Base-by-base conservation (phyloP, 2,329 filamentous ascomycete genomes). In the Herpotrichia juniperi region DNA sequence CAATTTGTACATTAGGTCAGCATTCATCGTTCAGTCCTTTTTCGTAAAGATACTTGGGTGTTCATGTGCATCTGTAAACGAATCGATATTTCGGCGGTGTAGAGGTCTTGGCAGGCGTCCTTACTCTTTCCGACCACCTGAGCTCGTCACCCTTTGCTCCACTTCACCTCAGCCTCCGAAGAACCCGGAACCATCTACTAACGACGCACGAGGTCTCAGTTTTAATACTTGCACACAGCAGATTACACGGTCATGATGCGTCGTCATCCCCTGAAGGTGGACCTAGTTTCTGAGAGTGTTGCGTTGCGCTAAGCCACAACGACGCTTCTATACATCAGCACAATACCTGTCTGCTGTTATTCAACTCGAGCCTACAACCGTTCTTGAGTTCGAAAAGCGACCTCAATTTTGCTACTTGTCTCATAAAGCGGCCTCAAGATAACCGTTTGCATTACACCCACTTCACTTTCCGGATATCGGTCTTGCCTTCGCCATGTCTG, bases 401-500 rank as follows among this genome's bases (percentile, higher is more conserved):
- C 22, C 25, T 21, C 25, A 14, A 14, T 7, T 6, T 14, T 40
- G 19, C 37, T 8, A 11, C 7, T 25, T 12, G 34, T 39, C 21
- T 40, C 37, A 11, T 19, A 4, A 40, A 21, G n/a, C 37, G 16
- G 14, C 21, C 16, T 40, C 37, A 24, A 21, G 21, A 14, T 24
- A 24, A n/a, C 30, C 30, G 17, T 52, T 51, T 46, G 46, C 34
- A 30, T 37, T 30, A 19, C 37, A 46, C 43, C 31, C 50, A 42
- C 42, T 17, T 7, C 39, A 44, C 21, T 42, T 43, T 17, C 26
- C 39, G 12, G 17, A n/a, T 22, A 42, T 26, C 42, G 43, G 42
- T 44, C 47, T 45, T 25, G 49, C 35, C 24, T 22, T 30, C 45
- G 40, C 21, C 34, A 68, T 65, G 65, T 53, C 59, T 14, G 46